These are phyloP conservation scores for Galerina sulciceps DNA, from an alignment of 768 basidiomycete genomes.

Conservation along the genomic window DNA sequence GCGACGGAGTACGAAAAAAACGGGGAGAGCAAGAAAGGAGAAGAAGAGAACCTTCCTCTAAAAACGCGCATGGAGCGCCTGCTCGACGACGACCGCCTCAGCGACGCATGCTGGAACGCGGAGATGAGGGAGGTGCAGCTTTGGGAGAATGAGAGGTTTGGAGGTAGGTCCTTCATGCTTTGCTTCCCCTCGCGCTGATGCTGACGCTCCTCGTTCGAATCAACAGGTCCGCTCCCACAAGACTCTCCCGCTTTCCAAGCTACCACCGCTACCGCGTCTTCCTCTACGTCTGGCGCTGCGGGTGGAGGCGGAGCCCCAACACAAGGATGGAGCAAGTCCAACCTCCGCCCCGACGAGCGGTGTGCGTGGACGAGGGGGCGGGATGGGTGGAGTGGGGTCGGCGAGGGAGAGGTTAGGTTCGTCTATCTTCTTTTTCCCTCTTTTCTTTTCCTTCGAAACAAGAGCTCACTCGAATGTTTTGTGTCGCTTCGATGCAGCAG, in stretches of 20 bases:
- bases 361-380: conserved; percentile 71
- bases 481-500: conserved; percentile 56
- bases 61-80: conserved; percentile 40
- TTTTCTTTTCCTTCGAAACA: too few relatives aligned
- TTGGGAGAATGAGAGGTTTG: conserved; percentile 81
- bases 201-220: neutral
- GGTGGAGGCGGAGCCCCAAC: neutral
- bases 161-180: conserved; percentile 17
- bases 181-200: neutral
- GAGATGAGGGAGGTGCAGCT: conserved; percentile 73
- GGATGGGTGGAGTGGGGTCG: conserved; percentile 72
- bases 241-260: conserved; percentile 4
- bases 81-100: conserved; percentile 68
- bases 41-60: conserved; percentile 13
- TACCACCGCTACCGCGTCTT: neutral
- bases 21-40: neutral
- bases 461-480: too few relatives aligned
- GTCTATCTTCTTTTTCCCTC: conserved; percentile 25
- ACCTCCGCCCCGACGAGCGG: conserved; percentile 51
- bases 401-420: conserved; percentile 66
- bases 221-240: conserved; percentile 5
- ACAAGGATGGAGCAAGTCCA: conserved; percentile 47
- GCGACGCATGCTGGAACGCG: conserved; percentile 65
- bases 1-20: too few relatives aligned
- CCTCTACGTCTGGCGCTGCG: neutral